Evolutionary conservation across 2,329 filamentous ascomycete genomes (phyloP).

Genomic region (Acrodontium crateriforme): DNA sequence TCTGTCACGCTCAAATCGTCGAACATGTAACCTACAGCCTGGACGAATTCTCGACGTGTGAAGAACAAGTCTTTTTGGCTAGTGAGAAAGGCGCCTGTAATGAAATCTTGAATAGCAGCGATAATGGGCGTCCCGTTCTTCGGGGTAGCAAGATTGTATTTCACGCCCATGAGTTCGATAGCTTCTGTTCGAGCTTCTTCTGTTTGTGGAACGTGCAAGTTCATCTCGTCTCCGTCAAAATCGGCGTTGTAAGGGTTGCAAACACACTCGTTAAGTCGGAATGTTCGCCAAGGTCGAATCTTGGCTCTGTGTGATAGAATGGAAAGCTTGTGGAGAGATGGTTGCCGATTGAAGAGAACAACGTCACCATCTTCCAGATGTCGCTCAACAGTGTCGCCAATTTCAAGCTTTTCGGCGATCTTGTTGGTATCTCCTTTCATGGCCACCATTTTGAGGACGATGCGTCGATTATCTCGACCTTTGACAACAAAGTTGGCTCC

Average conservation of each 20-base stretch:
- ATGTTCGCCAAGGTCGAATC: slow-evolving; percentile 86
- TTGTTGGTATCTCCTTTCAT: slow-evolving; percentile 43
- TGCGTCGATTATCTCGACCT: slow-evolving; percentile 55
- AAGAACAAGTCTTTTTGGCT: slow-evolving; percentile 91
- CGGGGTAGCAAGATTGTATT: slow-evolving; percentile 87
- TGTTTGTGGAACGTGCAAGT: slow-evolving; percentile 91
- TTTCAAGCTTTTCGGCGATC: slow-evolving; percentile 59
- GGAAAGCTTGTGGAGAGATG: slow-evolving; percentile 94
- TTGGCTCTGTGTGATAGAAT: slow-evolving; percentile 94
- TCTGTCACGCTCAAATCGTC: slow-evolving; percentile 46
- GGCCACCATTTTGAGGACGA: slow-evolving; percentile 47
- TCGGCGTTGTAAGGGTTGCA: slow-evolving; percentile 98
- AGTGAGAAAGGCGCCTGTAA: slow-evolving; percentile 82
- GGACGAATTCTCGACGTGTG: slow-evolving; percentile 74
- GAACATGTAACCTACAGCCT: slow-evolving; percentile 90
- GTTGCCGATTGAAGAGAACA: slow-evolving; percentile 94
- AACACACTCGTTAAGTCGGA: slow-evolving; percentile 93
- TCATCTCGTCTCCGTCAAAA: slow-evolving; percentile 99
- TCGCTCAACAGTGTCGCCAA: slow-evolving; percentile 83
- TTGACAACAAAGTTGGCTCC: slow-evolving; percentile 76
- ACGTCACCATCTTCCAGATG: slow-evolving; percentile 93
- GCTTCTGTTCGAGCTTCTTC: slow-evolving; percentile 93
- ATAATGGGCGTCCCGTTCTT: slow-evolving; percentile 98
- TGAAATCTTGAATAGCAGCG: slow-evolving; percentile 98
- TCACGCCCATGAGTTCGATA: slow-evolving; percentile 93